phyloP scores from a whole-genome alignment of 495 filamentous ascomycete species.

The Penicillium tannophilum region DNA sequence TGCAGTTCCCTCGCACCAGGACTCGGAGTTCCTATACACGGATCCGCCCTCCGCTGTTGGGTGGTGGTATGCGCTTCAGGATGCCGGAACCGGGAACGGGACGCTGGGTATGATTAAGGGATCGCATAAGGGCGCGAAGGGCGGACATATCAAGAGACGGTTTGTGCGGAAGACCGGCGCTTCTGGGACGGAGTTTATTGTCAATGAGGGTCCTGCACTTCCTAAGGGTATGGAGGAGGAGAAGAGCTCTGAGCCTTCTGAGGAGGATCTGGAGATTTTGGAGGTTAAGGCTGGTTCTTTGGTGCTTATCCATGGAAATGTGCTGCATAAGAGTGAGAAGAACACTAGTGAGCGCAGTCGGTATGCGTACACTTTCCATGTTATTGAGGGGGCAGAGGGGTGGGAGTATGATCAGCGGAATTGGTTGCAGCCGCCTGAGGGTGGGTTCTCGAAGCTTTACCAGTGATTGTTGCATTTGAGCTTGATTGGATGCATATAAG shows the following conservation, averaged over 20 bases:
- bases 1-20: slow-evolving; percentile 83
- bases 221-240: slow-evolving; percentile 47
- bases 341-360: slow-evolving; percentile 82
- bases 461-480: not conserved
- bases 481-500: not conserved
- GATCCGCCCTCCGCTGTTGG: slow-evolving; percentile 87
- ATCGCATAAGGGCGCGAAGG: slow-evolving; percentile 58
- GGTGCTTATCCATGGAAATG: slow-evolving; percentile 94
- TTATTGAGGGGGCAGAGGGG: slow-evolving; percentile 81
- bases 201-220: slow-evolving; percentile 48
- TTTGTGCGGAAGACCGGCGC: slow-evolving; percentile 67
- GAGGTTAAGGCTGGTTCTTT: slow-evolving; percentile 86
- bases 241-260: slow-evolving; percentile 33
- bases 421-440: slow-evolving; percentile 84
- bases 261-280: slow-evolving; percentile 65
- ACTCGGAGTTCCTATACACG: slow-evolving; percentile 91
- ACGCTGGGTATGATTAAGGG: slow-evolving; percentile 84
- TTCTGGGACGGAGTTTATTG: slow-evolving; percentile 58
- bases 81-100: slow-evolving; percentile 81
- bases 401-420: slow-evolving; percentile 81
- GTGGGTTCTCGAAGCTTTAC: slow-evolving; percentile 70
- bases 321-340: slow-evolving; percentile 94
- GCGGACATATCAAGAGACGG: slow-evolving; percentile 60
- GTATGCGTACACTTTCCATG: slow-evolving; percentile 97
- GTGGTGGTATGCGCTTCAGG: slow-evolving; percentile 95